Conservation (phyloP, 257 asterid genomes). For the Penstemon eatonii region DNA sequence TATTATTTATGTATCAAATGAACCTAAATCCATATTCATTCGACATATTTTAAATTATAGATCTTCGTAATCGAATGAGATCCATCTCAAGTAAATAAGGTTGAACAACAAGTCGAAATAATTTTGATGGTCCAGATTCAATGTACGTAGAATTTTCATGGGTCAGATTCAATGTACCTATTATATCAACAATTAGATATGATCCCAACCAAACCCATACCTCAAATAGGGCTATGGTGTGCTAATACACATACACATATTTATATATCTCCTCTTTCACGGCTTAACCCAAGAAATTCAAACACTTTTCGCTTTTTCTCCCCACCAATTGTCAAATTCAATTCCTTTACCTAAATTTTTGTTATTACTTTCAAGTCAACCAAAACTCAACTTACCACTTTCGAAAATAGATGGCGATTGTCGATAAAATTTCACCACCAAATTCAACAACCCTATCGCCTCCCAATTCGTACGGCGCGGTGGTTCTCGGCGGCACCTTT, state of each 20-base stretch:
- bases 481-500: constrained; percentile 95
- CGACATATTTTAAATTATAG: too few species aligned
- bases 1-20: too few species aligned
- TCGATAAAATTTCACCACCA: constrained; percentile 36
- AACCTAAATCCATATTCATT: too few species aligned
- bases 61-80: too few species aligned
- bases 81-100: too few species aligned
- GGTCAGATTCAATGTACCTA: background rate
- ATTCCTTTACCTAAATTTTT: background rate
- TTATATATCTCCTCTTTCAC: too few species aligned
- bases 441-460: constrained; percentile 38
- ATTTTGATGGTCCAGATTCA: too few species aligned
- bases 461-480: constrained; percentile 63
- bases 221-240: too few species aligned
- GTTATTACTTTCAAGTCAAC: background rate
- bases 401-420: constrained; percentile 35
- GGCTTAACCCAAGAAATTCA: background rate
- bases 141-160: background rate
- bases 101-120: too few species aligned
- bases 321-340: background rate
- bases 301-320: background rate
- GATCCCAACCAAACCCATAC: too few species aligned
- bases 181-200: background rate
- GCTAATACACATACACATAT: too few species aligned
- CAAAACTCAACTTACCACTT: background rate